A percentile compares a stretch with the other conserved stretches of the same genome.
Evolutionary conservation across 106 monocot species (phyloP).

Genomic region (Dendrobium officinale): DNA sequence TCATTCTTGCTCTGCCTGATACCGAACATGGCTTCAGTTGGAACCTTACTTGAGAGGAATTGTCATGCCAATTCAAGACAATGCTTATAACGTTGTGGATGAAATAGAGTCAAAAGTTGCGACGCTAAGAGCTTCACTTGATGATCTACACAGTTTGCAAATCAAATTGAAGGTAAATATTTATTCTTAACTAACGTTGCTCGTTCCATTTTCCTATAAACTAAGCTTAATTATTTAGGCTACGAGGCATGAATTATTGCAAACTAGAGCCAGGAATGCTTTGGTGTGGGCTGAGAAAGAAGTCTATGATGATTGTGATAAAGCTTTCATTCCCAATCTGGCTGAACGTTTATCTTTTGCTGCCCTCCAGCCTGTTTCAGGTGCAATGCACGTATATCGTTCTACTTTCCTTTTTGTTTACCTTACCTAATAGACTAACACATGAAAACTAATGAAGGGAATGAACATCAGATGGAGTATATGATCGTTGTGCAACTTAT

Average conservation of each 20-base stretch:
- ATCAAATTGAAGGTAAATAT: conserved; percentile 55
- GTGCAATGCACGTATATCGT: conserved; percentile 7
- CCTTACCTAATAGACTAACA: too few species aligned
- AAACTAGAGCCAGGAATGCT: conserved; percentile 46
- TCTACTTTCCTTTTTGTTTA: too few species aligned
- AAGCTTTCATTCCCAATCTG: conserved; percentile 45
- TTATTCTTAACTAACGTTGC: not conserved
- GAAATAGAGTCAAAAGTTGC: too few species aligned
- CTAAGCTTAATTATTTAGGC: conserved; percentile 20
- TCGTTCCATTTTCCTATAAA: not conserved
- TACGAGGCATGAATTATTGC: conserved; percentile 46
- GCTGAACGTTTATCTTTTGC: conserved; percentile 58
- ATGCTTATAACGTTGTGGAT: too few species aligned
- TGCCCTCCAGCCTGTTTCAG: conserved; percentile 61
- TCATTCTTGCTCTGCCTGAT: too few species aligned
- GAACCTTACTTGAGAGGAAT: too few species aligned
- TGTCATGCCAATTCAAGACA: too few species aligned
- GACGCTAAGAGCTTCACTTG: conserved; percentile 30
- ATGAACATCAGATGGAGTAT: too few species aligned
- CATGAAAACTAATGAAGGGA: too few species aligned
- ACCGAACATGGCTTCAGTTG: too few species aligned
- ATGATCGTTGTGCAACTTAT: too few species aligned
- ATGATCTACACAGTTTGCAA: conserved; percentile 45
- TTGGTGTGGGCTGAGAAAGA: conserved; percentile 46
- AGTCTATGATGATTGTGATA: conserved; percentile 19